Base-by-base conservation (phyloP, 2,329 filamentous ascomycete genomes). In the Fusarium sp. region DNA sequence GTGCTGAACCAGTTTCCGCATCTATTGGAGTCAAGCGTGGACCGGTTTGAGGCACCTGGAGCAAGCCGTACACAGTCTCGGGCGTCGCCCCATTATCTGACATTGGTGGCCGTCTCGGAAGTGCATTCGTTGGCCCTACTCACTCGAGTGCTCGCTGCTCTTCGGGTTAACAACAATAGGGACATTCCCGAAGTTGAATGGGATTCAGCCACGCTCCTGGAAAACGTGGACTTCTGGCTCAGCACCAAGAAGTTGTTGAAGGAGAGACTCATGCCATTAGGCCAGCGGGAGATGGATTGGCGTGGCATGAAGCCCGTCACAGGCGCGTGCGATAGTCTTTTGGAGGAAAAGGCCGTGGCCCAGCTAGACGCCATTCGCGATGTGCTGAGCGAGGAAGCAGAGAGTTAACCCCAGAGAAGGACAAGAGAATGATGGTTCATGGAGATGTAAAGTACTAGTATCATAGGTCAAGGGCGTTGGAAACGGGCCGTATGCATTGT, bases 1-100 rank as follows among this genome's bases (percentile, higher is more conserved):
- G 97, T 98, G 77, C 86, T 99, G 30, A 97, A 97, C 76, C 92
- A 94, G 77, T 99, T 97, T 79, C 91, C 93, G 11, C 88, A 90
- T 48, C 90, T 98, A 62, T 86, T 99, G 10, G 82, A 84, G 43
- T 89, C 93, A 31, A 93, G 93, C 12, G 87, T 92, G 8, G 88
- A 90, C 53, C 88, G 92, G 1, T 90, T 98, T 66, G 91, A 93
- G 76, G 83, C 88, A 36, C 84, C 89, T 23, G 80, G 87, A 0
- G 83, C 85, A 7, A 88, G 85, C 70, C 84, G 88, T 34, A 89
- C 88, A 13, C 79, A 81, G 18, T 78, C 85, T 18, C 77, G 80
- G 47, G 80, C 87, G 28, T 80, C 84, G n/a, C 81, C 84, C 11
- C 87, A 89, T n/a, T 90, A 89, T 63, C 86, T 97, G 48, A 94